Conservation (phyloP, 306 rosid genomes). For the Morella rubra region DNA sequence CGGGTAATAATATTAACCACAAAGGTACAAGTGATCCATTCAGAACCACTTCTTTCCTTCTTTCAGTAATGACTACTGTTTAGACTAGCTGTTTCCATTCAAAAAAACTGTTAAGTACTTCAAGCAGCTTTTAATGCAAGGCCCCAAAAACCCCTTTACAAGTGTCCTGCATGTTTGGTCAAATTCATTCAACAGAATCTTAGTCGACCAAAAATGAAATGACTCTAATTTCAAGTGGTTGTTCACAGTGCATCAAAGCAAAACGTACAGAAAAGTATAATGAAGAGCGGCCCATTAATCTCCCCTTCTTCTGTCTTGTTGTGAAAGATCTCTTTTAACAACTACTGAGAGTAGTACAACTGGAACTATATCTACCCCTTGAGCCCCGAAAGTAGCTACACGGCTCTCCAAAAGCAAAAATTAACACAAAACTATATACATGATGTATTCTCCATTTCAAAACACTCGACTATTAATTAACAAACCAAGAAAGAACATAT, state of each 20-base stretch:
- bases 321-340: not conserved
- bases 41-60: not conserved
- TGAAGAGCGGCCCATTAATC: not conserved
- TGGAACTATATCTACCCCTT: not conserved
- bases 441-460: not conserved
- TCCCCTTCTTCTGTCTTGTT: not conserved
- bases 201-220: not conserved
- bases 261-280: not conserved
- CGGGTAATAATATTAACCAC: not conserved
- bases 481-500: not conserved
- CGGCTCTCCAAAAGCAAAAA: not conserved
- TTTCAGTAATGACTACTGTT: not conserved
- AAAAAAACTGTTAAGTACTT: not conserved
- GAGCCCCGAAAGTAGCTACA: not conserved
- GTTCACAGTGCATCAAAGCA: not conserved
- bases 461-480: not conserved
- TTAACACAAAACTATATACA: not conserved
- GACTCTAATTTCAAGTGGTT: not conserved
- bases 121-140: not conserved
- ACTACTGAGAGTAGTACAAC: not conserved
- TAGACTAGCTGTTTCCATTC: not conserved
- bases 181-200: not conserved
- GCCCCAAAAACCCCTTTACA: not conserved
- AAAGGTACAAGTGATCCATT: not conserved
- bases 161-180: not conserved